phyloP scores from a whole-genome alignment of 352 stramenopile genomes.

The Phytophthora capsici region DNA sequence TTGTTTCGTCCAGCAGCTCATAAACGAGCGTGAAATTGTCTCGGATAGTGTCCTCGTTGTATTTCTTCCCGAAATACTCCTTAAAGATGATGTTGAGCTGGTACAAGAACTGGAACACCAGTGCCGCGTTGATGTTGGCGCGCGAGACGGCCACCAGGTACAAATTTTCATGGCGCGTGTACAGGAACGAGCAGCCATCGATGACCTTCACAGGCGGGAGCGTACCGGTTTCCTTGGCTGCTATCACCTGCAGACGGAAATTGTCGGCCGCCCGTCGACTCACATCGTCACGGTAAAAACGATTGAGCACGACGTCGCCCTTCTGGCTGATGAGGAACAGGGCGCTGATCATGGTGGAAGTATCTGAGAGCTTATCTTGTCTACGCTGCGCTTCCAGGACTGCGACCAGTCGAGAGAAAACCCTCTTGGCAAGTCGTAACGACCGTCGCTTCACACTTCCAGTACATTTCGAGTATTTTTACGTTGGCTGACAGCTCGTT shows the following conservation, averaged over 20 bases:
- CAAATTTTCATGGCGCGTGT: constrained; percentile 97
- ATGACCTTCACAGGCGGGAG: constrained; percentile 95
- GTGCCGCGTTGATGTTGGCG: constrained; percentile 96
- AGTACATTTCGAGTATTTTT: not conserved
- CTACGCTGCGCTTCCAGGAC: constrained; percentile 31
- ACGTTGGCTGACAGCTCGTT: not conserved
- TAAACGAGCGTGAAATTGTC: constrained; percentile 99
- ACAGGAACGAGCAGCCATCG: constrained; percentile 98
- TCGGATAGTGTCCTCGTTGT: constrained; percentile 96
- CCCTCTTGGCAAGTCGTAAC: constrained; percentile 16
- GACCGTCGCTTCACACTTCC: constrained; percentile 18
- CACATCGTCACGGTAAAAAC: constrained; percentile 85
- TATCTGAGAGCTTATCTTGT: constrained; percentile 18
- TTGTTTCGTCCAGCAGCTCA: constrained; percentile 98
- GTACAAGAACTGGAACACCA: constrained; percentile 97
- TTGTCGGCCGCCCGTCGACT: constrained; percentile 71
- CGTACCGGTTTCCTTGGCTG: constrained; percentile 96
- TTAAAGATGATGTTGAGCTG: constrained; percentile 97
- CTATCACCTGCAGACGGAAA: constrained; percentile 92
- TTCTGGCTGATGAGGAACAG: constrained; percentile 87
- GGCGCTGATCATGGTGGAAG: constrained; percentile 69
- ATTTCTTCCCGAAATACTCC: constrained; percentile 97
- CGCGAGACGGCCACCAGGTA: constrained; percentile 98
- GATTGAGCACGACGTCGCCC: constrained; percentile 83
- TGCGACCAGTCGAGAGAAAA: constrained; percentile 29